Conservation (phyloP, 495 filamentous ascomycete species). For the Penicillium antarcticum region DNA sequence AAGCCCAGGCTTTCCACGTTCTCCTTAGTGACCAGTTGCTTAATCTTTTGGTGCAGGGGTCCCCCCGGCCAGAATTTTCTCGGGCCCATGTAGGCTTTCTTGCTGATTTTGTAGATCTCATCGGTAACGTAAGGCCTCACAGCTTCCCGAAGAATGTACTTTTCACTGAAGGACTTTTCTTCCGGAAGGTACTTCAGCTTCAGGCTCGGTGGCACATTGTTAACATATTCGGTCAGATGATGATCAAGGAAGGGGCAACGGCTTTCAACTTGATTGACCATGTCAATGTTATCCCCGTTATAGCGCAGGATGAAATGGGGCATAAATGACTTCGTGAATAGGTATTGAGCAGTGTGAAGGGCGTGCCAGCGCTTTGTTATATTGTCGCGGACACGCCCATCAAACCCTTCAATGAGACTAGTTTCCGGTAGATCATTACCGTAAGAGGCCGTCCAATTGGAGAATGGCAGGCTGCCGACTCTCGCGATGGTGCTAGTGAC, state of each 20-base stretch:
- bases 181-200: no score
- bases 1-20: no score
- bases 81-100: slow-evolving; percentile 34
- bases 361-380: no score
- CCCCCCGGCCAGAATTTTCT: no score
- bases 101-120: slow-evolving; percentile 44
- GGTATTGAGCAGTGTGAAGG: no score
- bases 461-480: not conserved
- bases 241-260: slow-evolving; percentile 48
- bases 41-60: no score
- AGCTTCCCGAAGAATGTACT: slow-evolving; percentile 49
- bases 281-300: slow-evolving; percentile 43
- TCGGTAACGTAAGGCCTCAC: slow-evolving; percentile 45
- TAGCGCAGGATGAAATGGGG: not conserved
- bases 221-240: slow-evolving; percentile 40
- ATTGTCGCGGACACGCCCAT: no score
- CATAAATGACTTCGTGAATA: not conserved
- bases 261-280: slow-evolving; percentile 45
- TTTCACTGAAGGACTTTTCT: slow-evolving; percentile 31
- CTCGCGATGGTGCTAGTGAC: not conserved
- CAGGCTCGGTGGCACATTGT: slow-evolving; percentile 37
- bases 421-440: no score
- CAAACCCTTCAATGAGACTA: no score
- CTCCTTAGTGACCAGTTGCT: no score
- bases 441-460: not conserved